phyloP scores from a whole-genome alignment of 2,329 filamentous ascomycete species.

The Sarocladiaceae sp. region DNA sequence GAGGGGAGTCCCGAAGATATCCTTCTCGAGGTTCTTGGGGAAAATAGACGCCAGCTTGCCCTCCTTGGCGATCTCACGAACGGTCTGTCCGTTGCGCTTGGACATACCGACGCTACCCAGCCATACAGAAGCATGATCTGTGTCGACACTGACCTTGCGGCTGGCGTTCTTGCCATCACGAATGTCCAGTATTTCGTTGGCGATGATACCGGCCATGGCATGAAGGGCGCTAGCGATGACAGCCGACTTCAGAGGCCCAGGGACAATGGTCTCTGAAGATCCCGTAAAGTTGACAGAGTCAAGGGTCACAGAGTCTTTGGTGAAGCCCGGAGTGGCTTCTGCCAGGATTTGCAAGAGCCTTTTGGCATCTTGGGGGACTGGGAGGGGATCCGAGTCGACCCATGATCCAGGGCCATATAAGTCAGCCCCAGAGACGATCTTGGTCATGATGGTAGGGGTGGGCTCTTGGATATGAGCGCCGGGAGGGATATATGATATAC shows the following conservation, averaged over 20 bases:
- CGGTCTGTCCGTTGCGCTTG: constrained; percentile 8
- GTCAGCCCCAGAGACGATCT: constrained; percentile 5
- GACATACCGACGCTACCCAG: constrained; percentile 10
- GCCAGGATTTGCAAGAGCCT: constrained; percentile 25
- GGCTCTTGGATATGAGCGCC: no score
- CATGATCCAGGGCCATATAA: constrained; percentile 26
- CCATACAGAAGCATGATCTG: constrained; percentile 37
- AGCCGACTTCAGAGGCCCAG: constrained; percentile 28
- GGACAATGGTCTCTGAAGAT: constrained; percentile 23
- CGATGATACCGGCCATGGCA: constrained; percentile 29
- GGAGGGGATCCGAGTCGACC: constrained; percentile 20
- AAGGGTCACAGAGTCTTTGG: constrained; percentile 19
- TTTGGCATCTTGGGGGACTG: constrained; percentile 22
- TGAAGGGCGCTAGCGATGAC: constrained; percentile 25
- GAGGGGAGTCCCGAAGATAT: constrained; percentile 18
- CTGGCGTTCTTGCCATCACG: constrained; percentile 20
- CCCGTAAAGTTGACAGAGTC: constrained; percentile 25
- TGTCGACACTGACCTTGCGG: constrained; percentile 33
- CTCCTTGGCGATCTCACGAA: background rate
- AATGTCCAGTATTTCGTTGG: constrained; percentile 27
- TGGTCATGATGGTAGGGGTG: background rate
- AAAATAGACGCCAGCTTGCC: constrained; percentile 1
- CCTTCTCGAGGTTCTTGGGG: constrained; percentile 5
- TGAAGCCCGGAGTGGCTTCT: constrained; percentile 26
- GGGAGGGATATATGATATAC: no score